phyloP scores from a whole-genome alignment of 352 stramenopile species.

The Phytophthora pistaciae region DNA sequence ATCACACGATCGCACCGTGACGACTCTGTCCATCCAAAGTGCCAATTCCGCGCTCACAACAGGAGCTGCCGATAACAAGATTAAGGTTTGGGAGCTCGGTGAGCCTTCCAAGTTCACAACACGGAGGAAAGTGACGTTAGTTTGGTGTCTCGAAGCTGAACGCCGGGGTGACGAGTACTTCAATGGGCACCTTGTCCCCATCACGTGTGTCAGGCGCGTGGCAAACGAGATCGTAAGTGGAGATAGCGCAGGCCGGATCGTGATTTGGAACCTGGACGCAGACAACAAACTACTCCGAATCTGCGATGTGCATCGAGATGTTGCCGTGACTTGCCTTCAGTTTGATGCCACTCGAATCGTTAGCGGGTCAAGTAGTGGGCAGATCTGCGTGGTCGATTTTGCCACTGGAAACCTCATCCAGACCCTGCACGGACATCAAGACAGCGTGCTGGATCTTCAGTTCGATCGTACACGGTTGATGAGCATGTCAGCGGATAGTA shows the following conservation, averaged over 20 bases:
- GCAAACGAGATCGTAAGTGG: constrained; percentile 82
- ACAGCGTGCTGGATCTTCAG: constrained; percentile 69
- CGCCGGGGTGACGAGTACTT: constrained; percentile 47
- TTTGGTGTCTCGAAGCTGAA: constrained; percentile 54
- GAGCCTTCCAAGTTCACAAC: constrained; percentile 24
- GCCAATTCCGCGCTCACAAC: constrained; percentile 56
- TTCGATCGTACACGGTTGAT: constrained; percentile 76
- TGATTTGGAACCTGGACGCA: constrained; percentile 81
- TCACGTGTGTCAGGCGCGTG: constrained; percentile 66
- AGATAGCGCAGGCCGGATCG: constrained; percentile 61
- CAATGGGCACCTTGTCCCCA: constrained; percentile 60
- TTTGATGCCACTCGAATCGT: constrained; percentile 84
- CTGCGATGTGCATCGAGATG: constrained; percentile 61
- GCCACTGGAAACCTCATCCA: constrained; percentile 74
- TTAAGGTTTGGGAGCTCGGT: constrained; percentile 75
- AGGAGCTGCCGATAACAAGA: constrained; percentile 60
- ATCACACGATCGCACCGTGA: constrained; percentile 62
- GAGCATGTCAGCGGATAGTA: constrained; percentile 71
- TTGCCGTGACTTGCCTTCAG: constrained; percentile 68
- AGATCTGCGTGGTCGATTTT: constrained; percentile 81
- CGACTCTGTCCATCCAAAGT: constrained; percentile 57
- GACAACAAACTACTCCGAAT: constrained; percentile 68
- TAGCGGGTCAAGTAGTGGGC: constrained; percentile 55
- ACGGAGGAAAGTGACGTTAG: constrained; percentile 43
- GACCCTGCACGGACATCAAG: constrained; percentile 61